These are phyloP conservation scores for Filobasidium wieringae DNA, from an alignment of 768 basidiomycete genomes.

Conservation along the genomic window DNA sequence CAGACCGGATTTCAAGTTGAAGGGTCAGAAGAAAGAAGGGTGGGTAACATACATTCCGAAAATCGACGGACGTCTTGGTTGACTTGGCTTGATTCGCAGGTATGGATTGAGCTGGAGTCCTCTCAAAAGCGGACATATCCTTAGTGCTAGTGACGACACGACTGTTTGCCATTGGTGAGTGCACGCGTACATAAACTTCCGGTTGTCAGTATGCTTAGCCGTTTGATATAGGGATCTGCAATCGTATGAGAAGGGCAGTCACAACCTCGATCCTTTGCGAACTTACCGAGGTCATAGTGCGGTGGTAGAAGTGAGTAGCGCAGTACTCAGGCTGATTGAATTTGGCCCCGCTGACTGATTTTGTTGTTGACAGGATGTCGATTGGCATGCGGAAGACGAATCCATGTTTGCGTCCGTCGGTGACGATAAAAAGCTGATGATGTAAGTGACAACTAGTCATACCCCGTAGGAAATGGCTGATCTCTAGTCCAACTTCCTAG, in stretches of 20 bases:
- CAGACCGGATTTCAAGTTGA: slow-evolving; percentile 78
- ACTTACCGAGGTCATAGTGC: slow-evolving; percentile 80
- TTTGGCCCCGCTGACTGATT: slow-evolving; percentile 6
- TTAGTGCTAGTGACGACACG: slow-evolving; percentile 90
- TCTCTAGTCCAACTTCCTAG: slow-evolving; percentile 41
- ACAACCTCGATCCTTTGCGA: slow-evolving; percentile 67
- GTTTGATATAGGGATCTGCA: slow-evolving; percentile 68
- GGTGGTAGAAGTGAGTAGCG: slow-evolving; percentile 67
- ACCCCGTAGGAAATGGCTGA: background rate
- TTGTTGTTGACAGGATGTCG: slow-evolving; percentile 62
- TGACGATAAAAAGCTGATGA: slow-evolving; percentile 84
- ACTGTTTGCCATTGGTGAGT: slow-evolving; percentile 85
- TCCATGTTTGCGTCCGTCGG: slow-evolving; percentile 87
- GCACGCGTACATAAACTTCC: background rate
- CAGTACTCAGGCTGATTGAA: background rate
- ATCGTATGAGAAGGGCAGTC: slow-evolving; percentile 64
- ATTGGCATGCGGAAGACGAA: slow-evolving; percentile 78
- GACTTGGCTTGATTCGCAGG: slow-evolving; percentile 40
- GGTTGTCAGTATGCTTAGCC: background rate
- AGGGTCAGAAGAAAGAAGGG: slow-evolving; percentile 90
- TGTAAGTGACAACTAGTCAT: slow-evolving; percentile 50
- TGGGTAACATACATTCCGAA: slow-evolving; percentile 40
- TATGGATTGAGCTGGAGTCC: slow-evolving; percentile 93
- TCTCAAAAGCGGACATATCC: slow-evolving; percentile 63
- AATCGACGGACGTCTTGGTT: background rate